These are phyloP conservation scores for Rhododendron simsii DNA, from an alignment of 148 eudicot genomes.

Conservation along the genomic window DNA sequence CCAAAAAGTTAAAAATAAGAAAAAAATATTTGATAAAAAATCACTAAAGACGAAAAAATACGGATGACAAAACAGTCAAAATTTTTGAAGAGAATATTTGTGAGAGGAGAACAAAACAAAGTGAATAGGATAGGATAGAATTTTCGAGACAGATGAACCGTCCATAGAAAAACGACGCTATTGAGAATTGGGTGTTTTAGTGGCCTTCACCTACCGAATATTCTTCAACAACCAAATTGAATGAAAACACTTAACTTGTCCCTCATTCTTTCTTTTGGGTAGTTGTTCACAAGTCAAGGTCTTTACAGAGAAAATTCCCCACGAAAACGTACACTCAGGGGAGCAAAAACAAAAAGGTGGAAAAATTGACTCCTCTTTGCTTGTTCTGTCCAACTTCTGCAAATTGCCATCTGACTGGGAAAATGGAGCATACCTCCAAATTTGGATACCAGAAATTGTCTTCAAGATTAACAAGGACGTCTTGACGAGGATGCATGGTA, in stretches of 20 bases:
- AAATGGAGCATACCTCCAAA: constrained; percentile 8
- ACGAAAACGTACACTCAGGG: background rate
- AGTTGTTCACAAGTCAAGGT: background rate
- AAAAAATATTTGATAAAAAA: no score
- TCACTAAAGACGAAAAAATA: no score
- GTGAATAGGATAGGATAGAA: background rate
- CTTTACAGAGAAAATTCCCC: background rate
- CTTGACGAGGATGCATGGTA: background rate
- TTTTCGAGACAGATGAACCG: background rate
- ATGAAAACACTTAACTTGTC: background rate
- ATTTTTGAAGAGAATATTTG: no score
- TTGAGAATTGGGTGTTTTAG: background rate
- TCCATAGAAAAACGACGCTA: background rate
- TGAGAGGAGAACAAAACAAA: no score
- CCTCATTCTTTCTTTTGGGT: background rate
- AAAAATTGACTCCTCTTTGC: background rate
- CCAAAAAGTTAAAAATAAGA: no score
- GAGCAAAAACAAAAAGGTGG: background rate
- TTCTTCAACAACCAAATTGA: background rate
- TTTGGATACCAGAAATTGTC: background rate
- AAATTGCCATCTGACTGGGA: background rate
- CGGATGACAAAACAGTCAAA: no score
- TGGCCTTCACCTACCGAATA: background rate
- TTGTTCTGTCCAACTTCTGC: background rate
- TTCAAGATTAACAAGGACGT: background rate